These are phyloP conservation scores for Plantago lanceolata DNA, from an alignment of 305 asterid genomes.

Conservation along the genomic window DNA sequence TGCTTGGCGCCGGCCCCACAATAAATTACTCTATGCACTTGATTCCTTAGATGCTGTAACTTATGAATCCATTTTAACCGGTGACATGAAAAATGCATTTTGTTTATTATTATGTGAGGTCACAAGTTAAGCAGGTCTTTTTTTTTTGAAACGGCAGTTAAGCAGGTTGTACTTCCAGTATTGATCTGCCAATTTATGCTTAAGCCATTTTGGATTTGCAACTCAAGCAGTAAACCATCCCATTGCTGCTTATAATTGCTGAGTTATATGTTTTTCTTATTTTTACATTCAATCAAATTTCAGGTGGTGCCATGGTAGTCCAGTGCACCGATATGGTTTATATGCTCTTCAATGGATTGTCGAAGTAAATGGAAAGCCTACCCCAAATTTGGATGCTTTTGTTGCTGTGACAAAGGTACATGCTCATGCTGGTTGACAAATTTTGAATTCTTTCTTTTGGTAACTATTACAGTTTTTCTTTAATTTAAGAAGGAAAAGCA, in stretches of 20 bases:
- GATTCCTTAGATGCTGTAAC: neutral
- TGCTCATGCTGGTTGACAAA: neutral
- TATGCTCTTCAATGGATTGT: conserved; percentile 97
- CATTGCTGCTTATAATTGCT: neutral
- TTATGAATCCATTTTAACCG: neutral
- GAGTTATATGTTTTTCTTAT: conserved; percentile 7
- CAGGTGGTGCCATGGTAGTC: conserved; percentile 99
- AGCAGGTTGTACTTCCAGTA: neutral
- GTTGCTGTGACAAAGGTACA: conserved; percentile 80
- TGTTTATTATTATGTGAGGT: neutral
- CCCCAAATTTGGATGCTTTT: conserved; percentile 88
- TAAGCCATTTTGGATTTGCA: conserved; percentile 13
- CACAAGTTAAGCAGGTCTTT: too few relatives aligned
- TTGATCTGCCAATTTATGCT: neutral
- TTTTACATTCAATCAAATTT: conserved; percentile 14
- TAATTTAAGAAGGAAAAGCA: neutral
- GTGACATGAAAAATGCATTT: neutral
- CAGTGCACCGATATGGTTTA: conserved; percentile 84
- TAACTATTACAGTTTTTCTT: neutral
- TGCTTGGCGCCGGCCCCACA: too few relatives aligned
- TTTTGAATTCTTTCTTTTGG: neutral
- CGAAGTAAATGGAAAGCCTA: conserved; percentile 87
- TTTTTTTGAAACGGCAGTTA: too few relatives aligned
- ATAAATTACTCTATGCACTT: neutral
- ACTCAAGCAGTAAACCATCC: neutral